Conservation (phyloP, 176 grass and related monocot genomes). For the Triticum timopheevii region DNA sequence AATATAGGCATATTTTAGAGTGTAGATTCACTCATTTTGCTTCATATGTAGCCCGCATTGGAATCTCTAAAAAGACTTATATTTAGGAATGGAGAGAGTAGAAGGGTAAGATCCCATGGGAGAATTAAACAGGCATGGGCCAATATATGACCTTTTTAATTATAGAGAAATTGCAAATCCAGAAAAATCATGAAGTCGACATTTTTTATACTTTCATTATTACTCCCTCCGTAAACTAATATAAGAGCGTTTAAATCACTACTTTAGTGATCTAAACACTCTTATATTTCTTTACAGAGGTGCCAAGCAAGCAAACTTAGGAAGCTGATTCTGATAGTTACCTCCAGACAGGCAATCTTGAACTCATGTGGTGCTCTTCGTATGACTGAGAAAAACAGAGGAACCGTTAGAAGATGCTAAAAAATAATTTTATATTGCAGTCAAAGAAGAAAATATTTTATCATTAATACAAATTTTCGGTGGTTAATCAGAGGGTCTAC, state of each 20-base stretch:
- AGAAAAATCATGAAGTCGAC: not conserved
- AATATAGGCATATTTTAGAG: no score
- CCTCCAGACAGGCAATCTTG: slow-evolving; percentile 99
- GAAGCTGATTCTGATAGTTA: slow-evolving; percentile 39
- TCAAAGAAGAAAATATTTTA: not conserved
- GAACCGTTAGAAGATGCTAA: slow-evolving; percentile 27
- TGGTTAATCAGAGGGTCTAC: not conserved
- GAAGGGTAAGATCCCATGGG: not conserved
- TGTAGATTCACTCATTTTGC: no score
- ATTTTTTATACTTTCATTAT: not conserved
- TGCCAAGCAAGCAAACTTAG: not conserved
- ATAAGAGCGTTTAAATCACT: no score
- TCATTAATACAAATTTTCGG: not conserved
- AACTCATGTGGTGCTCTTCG: slow-evolving; percentile 98
- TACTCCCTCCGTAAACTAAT: no score
- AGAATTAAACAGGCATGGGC: not conserved
- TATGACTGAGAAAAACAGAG: slow-evolving; percentile 56
- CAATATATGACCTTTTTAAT: not conserved
- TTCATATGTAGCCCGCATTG: no score
- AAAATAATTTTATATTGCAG: slow-evolving; percentile 8
- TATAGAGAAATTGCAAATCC: not conserved
- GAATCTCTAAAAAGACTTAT: no score
- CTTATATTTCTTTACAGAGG: no score
- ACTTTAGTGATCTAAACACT: no score
- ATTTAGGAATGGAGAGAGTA: not conserved